Conservation (phyloP, 2,329 filamentous ascomycete genomes). For the Dothistroma pini region DNA sequence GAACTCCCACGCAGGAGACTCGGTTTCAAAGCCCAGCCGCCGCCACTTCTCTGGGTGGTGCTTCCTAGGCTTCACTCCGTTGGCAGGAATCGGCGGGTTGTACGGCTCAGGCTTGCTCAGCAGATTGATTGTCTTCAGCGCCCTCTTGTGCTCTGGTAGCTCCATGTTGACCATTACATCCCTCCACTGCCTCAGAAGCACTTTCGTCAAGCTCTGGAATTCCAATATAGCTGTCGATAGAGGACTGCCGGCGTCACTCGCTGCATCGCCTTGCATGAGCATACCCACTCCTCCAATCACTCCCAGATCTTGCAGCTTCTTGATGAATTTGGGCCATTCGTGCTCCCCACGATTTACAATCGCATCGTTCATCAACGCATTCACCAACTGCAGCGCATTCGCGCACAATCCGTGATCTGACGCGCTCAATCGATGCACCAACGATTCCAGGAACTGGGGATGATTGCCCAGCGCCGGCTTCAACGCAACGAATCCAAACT, state of each 20-base stretch:
- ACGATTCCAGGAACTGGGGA: constrained; percentile 89
- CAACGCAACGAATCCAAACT: constrained; percentile 81
- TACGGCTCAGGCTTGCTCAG: constrained; percentile 54
- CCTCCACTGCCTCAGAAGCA: constrained; percentile 67
- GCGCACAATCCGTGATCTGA: constrained; percentile 94
- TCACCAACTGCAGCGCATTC: constrained; percentile 92
- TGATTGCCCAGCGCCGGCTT: constrained; percentile 89
- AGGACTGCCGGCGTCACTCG: constrained; percentile 87
- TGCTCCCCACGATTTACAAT: constrained; percentile 71
- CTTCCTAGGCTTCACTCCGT: constrained; percentile 45
- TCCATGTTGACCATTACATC: constrained; percentile 82
- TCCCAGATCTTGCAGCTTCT: constrained; percentile 85
- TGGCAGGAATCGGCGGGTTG: constrained; percentile 39
- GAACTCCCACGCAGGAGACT: constrained; percentile 84
- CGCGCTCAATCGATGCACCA: constrained; percentile 86
- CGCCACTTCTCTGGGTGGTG: constrained; percentile 93
- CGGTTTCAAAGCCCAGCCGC: constrained; percentile 83
- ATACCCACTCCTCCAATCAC: constrained; percentile 86
- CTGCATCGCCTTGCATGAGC: constrained; percentile 88
- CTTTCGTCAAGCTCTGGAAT: constrained; percentile 70
- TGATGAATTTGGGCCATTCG: constrained; percentile 96
- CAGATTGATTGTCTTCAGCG: constrained; percentile 79
- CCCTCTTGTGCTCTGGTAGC: constrained; percentile 79
- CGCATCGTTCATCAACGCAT: constrained; percentile 88
- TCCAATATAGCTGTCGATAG: constrained; percentile 84